A percentile compares a stretch with the other conserved stretches of the same genome.
Evolutionary conservation across 2,329 filamentous ascomycete species (phyloP).

Genomic region (Colletotrichum theobromicola): DNA sequence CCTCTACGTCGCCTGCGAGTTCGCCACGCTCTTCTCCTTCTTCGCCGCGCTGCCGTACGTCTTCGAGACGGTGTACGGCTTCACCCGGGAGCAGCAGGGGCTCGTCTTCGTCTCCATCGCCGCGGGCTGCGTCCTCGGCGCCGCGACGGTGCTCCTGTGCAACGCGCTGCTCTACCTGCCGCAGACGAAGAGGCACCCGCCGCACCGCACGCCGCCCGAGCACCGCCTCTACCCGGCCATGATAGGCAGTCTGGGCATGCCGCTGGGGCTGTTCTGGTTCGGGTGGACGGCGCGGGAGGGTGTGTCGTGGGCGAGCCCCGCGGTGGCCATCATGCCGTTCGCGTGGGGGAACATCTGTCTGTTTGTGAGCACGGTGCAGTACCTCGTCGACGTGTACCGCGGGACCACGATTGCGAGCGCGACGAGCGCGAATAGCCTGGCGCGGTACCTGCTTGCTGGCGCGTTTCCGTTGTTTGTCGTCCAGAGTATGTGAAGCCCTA

Average conservation of each 20-base stretch:
- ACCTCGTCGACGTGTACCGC: conserved; percentile 61
- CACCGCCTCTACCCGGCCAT: conserved; percentile 65
- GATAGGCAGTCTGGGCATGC: conserved; percentile 54
- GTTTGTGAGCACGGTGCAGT: conserved; percentile 59
- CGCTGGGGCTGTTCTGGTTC: conserved; percentile 67
- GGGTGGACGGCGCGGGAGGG: conserved; percentile 56
- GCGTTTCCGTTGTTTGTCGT: conserved; percentile 67
- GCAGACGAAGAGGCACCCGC: conserved; percentile 35
- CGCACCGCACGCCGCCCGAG: conserved; percentile 52
- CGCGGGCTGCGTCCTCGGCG: conserved; percentile 49
- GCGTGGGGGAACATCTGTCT: conserved; percentile 65
- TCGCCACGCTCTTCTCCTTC: conserved; percentile 58
- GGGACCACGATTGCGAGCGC: conserved; percentile 61
- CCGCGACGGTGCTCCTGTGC: conserved; percentile 44
- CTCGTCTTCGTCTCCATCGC: conserved; percentile 52
- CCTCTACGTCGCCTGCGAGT: conserved; percentile 55
- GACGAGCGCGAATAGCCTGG: conserved; percentile 62
- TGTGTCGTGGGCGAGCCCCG: conserved; percentile 55
- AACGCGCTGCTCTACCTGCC: conserved; percentile 47
- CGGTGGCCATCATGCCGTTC: conserved; percentile 59
- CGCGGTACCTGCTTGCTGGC: conserved; percentile 59
- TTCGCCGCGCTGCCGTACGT: conserved; percentile 57
- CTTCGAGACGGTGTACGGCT: conserved; percentile 50
- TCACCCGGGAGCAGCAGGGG: conserved; percentile 45
- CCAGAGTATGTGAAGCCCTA: conserved; percentile 46